Base-by-base conservation (phyloP, 2,329 filamentous ascomycete genomes). In the Neurospora sp. region DNA sequence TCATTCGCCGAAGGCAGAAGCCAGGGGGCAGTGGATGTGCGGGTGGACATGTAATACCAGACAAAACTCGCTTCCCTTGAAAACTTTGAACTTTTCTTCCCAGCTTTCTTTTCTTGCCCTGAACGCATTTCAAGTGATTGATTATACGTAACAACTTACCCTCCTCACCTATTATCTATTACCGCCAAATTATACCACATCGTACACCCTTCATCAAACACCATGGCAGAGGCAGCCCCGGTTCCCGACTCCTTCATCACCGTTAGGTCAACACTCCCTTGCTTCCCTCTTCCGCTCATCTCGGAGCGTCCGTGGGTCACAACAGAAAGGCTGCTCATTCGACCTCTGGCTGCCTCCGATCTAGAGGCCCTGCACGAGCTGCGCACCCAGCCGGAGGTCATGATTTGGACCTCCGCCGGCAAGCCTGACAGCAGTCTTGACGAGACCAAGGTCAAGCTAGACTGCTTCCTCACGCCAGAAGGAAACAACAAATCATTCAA, bases 341-440 rank as follows among this genome's bases (percentile, higher is more conserved):
- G 88, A 17, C 84, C 85, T 2, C 78, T 86, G 46, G 74, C 75
- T 1, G 77, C 82, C 19, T 79, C 82, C 2, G 88, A 91, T 76
- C 79, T 86, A 1, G 77, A 80, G 1, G 83, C 80, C 6, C 71
- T 88, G 17, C 80, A 87, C 72, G 78, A 78, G 28, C 80, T 92
- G 68, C 86, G 89, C 33, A 81, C 80, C 15, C 82, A 89, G 75
- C 82, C 83, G 4, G 87, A 89, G 73, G 86, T 89, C 66, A 91
- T 92, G 89, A 77, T 78, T 69, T 89, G 84, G 82, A 88, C 88
- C 68, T 69, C 72, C 3, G 73, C 75, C 72, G 83, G 82, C 70
- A 69, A 73, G 8, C 73, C 79, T 8, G 84, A 89, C 78, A 71
- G 74, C 68, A 79, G 83, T 74, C 67, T 82, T 1, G 81, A 80